These are phyloP conservation scores for Aspergillus luchuensis DNA, from an alignment of 2,329 filamentous ascomycete species.

Conservation along the genomic window DNA sequence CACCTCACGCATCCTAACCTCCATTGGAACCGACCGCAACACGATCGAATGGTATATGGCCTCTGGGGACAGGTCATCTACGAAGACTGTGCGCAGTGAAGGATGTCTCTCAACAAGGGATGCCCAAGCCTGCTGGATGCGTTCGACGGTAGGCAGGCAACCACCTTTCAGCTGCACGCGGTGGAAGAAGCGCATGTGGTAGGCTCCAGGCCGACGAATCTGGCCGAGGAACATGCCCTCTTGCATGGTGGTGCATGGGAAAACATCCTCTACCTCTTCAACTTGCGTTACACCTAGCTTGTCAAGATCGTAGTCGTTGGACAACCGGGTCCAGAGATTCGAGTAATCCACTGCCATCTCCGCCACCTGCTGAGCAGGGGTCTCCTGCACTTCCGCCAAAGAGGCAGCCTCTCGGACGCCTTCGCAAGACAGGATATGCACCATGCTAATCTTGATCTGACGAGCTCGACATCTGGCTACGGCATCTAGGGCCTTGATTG, in stretches of 20 bases:
- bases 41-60: not conserved
- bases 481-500: not conserved
- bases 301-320: not conserved
- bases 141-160: constrained; percentile 27
- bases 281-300: not conserved
- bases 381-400: not conserved
- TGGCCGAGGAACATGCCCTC: constrained; percentile 44
- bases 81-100: constrained; percentile 70
- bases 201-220: constrained; percentile 37
- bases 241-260: constrained; percentile 44
- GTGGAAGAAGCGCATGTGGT: constrained; percentile 31
- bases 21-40: not conserved
- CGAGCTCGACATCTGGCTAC: not conserved
- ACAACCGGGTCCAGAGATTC: not conserved
- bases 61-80: constrained; percentile 44
- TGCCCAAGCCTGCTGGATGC: constrained; percentile 41
- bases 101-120: constrained; percentile 48
- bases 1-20: not conserved
- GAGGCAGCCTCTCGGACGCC: not conserved
- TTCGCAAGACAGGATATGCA: not conserved
- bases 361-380: not conserved
- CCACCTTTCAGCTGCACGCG: constrained; percentile 27
- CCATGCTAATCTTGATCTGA: not conserved
- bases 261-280: constrained; percentile 36
- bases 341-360: not conserved